phyloP scores from a whole-genome alignment of 2,329 filamentous ascomycete genomes.

The Paraphoma chrysanthemicola region DNA sequence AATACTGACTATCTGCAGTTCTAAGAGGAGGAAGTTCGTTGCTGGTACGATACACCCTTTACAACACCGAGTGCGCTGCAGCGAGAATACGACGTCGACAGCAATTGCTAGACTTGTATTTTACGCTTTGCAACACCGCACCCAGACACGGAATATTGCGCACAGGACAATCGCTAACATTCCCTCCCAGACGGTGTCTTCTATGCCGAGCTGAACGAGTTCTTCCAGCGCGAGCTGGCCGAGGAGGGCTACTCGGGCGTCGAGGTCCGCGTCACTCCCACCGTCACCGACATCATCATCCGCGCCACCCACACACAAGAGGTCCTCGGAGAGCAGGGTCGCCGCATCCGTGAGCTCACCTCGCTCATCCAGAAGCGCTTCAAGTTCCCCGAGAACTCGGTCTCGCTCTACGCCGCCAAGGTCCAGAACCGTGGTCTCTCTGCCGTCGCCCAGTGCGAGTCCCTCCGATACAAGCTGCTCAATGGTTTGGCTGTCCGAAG shows the following conservation, averaged over 20 bases:
- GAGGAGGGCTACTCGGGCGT: slow-evolving; percentile 99
- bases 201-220: slow-evolving; percentile 99
- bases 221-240: slow-evolving; percentile 99
- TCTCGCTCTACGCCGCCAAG: slow-evolving; percentile 99
- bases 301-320: slow-evolving; percentile 99
- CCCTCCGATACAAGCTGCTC: slow-evolving; percentile 99
- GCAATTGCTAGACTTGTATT: not conserved
- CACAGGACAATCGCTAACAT: slow-evolving; percentile 33
- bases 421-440: slow-evolving; percentile 99
- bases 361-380: slow-evolving; percentile 99
- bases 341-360: slow-evolving; percentile 99
- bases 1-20: slow-evolving; percentile 61
- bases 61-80: slow-evolving; percentile 2
- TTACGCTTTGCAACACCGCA: not conserved
- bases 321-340: slow-evolving; percentile 99
- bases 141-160: slow-evolving; percentile 16
- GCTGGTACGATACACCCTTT: slow-evolving; percentile 51
- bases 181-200: slow-evolving; percentile 83
- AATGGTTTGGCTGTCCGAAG: slow-evolving; percentile 98
- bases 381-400: slow-evolving; percentile 99
- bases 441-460: slow-evolving; percentile 99
- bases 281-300: slow-evolving; percentile 99
- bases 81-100: slow-evolving; percentile 1
- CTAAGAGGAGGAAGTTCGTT: slow-evolving; percentile 80
- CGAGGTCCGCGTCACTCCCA: slow-evolving; percentile 99